Evolutionary conservation across 2,329 filamentous ascomycete genomes (phyloP).

Genomic region (Colletotrichum sp.): DNA sequence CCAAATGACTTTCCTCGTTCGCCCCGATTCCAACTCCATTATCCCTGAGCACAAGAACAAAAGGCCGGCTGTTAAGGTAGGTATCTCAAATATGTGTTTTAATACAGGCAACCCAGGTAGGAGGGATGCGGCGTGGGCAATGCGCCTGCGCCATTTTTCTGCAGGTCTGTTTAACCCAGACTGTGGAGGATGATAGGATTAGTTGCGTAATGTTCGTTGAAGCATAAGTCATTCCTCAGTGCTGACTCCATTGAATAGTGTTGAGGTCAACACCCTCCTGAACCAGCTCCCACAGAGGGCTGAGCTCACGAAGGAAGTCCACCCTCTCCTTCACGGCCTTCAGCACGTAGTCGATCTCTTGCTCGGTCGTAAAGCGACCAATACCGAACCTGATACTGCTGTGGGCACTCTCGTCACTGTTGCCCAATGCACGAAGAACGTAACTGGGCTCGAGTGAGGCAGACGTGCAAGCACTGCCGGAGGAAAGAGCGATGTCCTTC

Average conservation of each 20-base stretch:
- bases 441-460: constrained; percentile 97
- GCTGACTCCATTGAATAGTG: constrained; percentile 98
- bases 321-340: constrained; percentile 93
- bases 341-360: constrained; percentile 95
- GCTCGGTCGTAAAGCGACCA: constrained; percentile 93
- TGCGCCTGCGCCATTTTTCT: neutral
- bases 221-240: constrained; percentile 56
- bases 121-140: neutral
- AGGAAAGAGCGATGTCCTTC: constrained; percentile 97
- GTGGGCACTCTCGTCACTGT: constrained; percentile 96
- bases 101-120: constrained; percentile 9
- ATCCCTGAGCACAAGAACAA: constrained; percentile 20
- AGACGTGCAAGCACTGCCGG: constrained; percentile 95
- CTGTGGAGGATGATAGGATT: neutral
- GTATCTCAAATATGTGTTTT: constrained; percentile 22
- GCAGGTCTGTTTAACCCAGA: neutral
- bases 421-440: constrained; percentile 90
- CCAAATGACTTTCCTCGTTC: neutral
- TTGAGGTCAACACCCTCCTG: constrained; percentile 96
- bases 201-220: neutral
- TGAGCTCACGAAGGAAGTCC: constrained; percentile 90
- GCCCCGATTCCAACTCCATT: constrained; percentile 14
- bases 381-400: constrained; percentile 98
- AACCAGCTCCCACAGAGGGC: constrained; percentile 95
- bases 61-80: constrained; percentile 16